These are phyloP conservation scores for Salvia splendens DNA, from an alignment of 257 asterid species.

Conservation along the genomic window DNA sequence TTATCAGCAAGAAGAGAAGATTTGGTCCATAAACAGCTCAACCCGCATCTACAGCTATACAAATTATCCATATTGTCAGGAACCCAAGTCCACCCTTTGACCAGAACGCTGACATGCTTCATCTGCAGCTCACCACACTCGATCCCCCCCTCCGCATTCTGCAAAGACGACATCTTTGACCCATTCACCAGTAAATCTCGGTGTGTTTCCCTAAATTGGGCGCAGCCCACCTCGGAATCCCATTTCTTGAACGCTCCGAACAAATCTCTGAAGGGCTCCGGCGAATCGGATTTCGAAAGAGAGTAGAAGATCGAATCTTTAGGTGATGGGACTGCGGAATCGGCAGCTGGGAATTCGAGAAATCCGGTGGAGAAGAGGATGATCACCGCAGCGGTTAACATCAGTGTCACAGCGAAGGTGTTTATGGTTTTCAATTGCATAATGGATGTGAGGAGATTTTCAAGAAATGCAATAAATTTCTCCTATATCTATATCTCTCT, in stretches of 20 bases:
- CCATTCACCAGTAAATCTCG: conserved; percentile 44
- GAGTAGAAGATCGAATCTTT: conserved; percentile 36
- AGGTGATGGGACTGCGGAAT: conserved; percentile 50
- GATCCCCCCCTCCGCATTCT: conserved; percentile 65
- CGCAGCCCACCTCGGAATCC: conserved; percentile 90
- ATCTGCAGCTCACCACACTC: conserved; percentile 68
- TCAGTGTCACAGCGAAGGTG: conserved; percentile 48
- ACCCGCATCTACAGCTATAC: conserved; percentile 92
- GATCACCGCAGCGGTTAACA: conserved; percentile 54
- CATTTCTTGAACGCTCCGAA: conserved; percentile 60
- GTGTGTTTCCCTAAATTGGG: conserved; percentile 59
- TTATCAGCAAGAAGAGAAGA: conserved; percentile 86
- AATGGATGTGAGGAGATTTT: neutral
- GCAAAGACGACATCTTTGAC: conserved; percentile 61
- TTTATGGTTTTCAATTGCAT: conserved; percentile 69
- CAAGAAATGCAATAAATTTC: too few species aligned
- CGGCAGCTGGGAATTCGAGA: conserved; percentile 51
- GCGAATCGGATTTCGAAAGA: conserved; percentile 44
- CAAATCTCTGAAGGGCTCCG: conserved; percentile 68
- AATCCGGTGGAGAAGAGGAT: conserved; percentile 56
- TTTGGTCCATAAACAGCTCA: conserved; percentile 97
- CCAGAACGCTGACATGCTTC: conserved; percentile 81
- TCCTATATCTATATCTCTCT: conserved; percentile 19
- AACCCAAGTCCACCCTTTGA: conserved; percentile 99
- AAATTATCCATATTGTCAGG: conserved; percentile 96